Conservation (phyloP, 805 yeast genomes). For the Lachancea mirantina region DNA sequence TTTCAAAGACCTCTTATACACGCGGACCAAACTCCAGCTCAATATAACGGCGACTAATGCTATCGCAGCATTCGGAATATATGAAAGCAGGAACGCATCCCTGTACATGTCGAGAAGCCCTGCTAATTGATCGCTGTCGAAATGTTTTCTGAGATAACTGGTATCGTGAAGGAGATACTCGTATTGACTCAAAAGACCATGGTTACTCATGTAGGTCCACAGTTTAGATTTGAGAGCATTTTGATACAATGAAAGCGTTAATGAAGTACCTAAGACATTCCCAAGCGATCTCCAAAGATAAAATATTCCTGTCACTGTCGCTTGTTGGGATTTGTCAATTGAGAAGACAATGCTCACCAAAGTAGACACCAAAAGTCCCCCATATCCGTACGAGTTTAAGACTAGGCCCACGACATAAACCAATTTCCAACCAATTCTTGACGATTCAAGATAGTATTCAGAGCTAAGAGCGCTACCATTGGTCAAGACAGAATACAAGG, state of each 20-base stretch:
- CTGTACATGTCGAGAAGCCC: constrained; percentile 21
- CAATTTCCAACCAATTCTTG: constrained; percentile 26
- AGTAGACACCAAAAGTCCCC: constrained; percentile 51
- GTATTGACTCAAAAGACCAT: constrained; percentile 20
- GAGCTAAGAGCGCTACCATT: not conserved
- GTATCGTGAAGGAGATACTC: constrained; percentile 22
- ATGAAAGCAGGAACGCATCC: constrained; percentile 24
- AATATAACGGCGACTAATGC: constrained; percentile 16
- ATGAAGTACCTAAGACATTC: constrained; percentile 40
- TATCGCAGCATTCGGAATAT: constrained; percentile 21
- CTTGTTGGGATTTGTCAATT: constrained; percentile 40
- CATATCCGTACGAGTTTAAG: constrained; percentile 41
- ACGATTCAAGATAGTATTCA: constrained; percentile 11
- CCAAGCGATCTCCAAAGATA: constrained; percentile 45
- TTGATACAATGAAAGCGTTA: constrained; percentile 35
- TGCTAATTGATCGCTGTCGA: constrained; percentile 13
- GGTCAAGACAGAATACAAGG: not conserved
- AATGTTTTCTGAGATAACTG: constrained; percentile 23
- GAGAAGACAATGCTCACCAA: constrained; percentile 45
- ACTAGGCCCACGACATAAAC: constrained; percentile 28
- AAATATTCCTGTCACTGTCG: constrained; percentile 43
- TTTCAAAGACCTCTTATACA: too few relatives aligned
- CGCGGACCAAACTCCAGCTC: constrained; percentile 5
- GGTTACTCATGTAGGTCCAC: constrained; percentile 26
- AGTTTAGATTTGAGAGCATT: constrained; percentile 28